Evolutionary conservation across 2,329 filamentous ascomycete species (phyloP), one percentile per base, ranked within the genome.

Genomic region (Phialophora expanda): DNA sequence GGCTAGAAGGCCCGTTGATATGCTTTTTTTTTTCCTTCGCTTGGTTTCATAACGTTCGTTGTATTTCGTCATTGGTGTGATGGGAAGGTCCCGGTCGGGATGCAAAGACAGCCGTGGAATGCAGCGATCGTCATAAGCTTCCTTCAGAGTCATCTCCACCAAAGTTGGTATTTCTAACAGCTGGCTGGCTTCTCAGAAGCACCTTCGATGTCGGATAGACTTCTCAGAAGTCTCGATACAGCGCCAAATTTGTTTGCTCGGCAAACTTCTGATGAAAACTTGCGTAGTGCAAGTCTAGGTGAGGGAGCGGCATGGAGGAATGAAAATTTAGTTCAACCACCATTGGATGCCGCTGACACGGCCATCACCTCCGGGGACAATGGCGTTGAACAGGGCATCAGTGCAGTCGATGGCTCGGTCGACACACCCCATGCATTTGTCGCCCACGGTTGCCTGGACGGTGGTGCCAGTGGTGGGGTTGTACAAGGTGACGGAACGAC

Each of bases 361-460:
- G 58, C 81, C 82, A 48, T 74, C 75, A 22, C 61, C 66, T 9
- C 65, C 58, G 28, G 76, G 76, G 51, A 70, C 73, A 62, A 79
- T 73, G 12, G 65, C 70, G 59, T 75, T 73, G 76, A 81, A 82
- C 60, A 80, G 75, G 6, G 61, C 64, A 54, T 75, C 68, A 14
- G 74, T 75, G 62, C 73, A 69, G 55, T 76, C 74, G 56, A 76
- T 73, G 24, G 67, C 59, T 20, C 68, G 50, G 28, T 61, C 69
- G 28, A 77, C 74, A 77, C 91, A 95, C 72, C 89, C 88, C 78
- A 86, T 85, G 83, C 91, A 95, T 81, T 91, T 92, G 81, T 95
- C 91, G 60, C 84, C 84, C 67, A 93, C 86, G 3, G 73, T 84
- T 67, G 87, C 90, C 2, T 77, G 81, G 71, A 81, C 76, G 1